phyloP scores from a whole-genome alignment of 2,329 filamentous ascomycete genomes.

The Colletotrichum sp. region DNA sequence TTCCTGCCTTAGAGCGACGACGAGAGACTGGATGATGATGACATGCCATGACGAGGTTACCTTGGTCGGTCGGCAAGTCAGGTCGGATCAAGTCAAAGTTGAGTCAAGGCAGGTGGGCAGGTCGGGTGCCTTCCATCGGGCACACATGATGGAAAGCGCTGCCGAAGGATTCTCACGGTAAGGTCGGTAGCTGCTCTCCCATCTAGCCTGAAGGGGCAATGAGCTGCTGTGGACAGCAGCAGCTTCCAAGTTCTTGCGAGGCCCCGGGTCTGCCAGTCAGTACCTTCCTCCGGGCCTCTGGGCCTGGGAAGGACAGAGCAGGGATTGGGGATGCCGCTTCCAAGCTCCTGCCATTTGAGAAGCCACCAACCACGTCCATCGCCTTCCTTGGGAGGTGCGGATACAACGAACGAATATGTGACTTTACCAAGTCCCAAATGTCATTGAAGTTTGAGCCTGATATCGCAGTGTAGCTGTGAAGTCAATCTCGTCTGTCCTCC shows the following conservation, averaged over 20 bases:
- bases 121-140: background rate
- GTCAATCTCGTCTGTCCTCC: background rate
- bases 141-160: background rate
- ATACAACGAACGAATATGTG: background rate
- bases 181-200: background rate
- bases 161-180: background rate
- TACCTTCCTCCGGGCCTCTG: background rate
- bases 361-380: background rate
- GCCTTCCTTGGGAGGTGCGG: background rate
- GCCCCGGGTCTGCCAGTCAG: background rate
- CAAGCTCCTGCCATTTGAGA: background rate
- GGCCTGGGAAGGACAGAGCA: background rate
- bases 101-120: background rate
- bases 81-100: background rate
- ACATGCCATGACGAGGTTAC: background rate
- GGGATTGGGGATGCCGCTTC: background rate
- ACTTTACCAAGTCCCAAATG: background rate
- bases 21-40: constrained; percentile 15
- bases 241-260: background rate
- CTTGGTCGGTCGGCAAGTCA: background rate
- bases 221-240: background rate
- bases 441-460: background rate
- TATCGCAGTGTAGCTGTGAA: background rate
- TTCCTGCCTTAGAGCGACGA: background rate
- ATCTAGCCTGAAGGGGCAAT: background rate